Evolutionary conservation across 768 basidiomycete genomes (phyloP).

Genomic region (Podaxis rugospora): DNA sequence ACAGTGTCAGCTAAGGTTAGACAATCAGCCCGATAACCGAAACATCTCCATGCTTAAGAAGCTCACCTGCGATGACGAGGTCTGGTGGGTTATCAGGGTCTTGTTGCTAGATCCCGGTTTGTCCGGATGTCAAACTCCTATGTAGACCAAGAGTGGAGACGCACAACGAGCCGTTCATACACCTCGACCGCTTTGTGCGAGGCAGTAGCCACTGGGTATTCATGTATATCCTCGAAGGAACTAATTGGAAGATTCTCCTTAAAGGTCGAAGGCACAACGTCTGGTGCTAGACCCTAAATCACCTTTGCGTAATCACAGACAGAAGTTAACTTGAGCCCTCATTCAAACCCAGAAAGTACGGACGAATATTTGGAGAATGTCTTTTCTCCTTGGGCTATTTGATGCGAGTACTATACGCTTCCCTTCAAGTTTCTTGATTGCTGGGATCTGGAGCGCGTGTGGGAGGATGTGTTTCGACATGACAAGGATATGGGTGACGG

Average conservation of each 20-base stretch:
- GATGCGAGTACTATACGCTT: slow-evolving; percentile 87
- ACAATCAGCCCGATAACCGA: background rate
- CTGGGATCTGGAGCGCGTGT: slow-evolving; percentile 59
- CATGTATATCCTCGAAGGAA: slow-evolving; percentile 56
- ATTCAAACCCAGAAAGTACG: slow-evolving; percentile 23
- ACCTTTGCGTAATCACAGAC: background rate
- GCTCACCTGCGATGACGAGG: slow-evolving; percentile 62
- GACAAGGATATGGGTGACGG: background rate
- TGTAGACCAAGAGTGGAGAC: slow-evolving; percentile 3
- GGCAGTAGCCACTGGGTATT: slow-evolving; percentile 36
- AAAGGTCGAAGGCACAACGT: slow-evolving; percentile 51
- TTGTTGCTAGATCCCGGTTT: slow-evolving; percentile 63
- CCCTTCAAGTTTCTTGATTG: slow-evolving; percentile 58
- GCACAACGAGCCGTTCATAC: slow-evolving; percentile 32
- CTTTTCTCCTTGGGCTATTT: slow-evolving; percentile 78
- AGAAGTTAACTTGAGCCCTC: background rate
- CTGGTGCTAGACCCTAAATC: slow-evolving; percentile 34
- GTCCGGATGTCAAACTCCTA: slow-evolving; percentile 44
- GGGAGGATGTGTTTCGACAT: slow-evolving; percentile 50
- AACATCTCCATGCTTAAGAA: background rate
- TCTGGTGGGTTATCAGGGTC: slow-evolving; percentile 32
- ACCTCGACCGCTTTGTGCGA: slow-evolving; percentile 33
- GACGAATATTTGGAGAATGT: slow-evolving; percentile 77
- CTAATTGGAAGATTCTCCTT: slow-evolving; percentile 68
- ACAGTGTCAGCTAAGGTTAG: slow-evolving; percentile 79